A percentile compares a stretch with the other conserved stretches of the same genome.
phyloP scores from a whole-genome alignment of 2,329 filamentous ascomycete genomes.

The Colletotrichum liriopes region DNA sequence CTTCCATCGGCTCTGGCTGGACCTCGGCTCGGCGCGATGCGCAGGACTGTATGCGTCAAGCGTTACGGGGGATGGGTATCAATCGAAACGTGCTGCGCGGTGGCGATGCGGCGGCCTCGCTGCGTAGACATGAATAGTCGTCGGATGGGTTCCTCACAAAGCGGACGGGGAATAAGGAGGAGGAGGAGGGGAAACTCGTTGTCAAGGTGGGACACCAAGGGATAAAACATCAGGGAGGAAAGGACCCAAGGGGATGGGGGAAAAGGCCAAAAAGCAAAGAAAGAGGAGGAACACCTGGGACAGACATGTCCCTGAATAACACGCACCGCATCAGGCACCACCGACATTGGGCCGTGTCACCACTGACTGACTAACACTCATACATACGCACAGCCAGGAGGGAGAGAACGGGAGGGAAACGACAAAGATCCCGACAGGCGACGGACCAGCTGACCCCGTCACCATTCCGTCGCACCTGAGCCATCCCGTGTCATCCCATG shows the following conservation, averaged over 20 bases:
- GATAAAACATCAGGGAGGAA: too few relatives aligned
- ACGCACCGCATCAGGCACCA: background rate
- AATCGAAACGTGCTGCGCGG: background rate
- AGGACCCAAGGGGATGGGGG: too few relatives aligned
- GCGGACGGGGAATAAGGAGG: background rate
- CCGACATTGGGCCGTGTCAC: slow-evolving; percentile 15
- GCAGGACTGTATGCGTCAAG: background rate
- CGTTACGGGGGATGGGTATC: background rate
- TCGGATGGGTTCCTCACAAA: background rate
- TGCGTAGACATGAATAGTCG: background rate
- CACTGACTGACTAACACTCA: background rate
- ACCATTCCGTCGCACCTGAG: slow-evolving; percentile 20
- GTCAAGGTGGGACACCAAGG: background rate
- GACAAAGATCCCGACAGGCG: background rate
- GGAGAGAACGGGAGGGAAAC: background rate
- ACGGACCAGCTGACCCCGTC: slow-evolving; percentile 25
- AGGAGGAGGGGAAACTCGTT: background rate
- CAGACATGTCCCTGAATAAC: background rate
- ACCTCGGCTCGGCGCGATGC: background rate
- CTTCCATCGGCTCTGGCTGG: slow-evolving; percentile 16
- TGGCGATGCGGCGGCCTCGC: background rate
- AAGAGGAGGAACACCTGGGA: background rate
- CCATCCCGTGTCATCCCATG: slow-evolving; percentile 7
- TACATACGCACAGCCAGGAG: background rate
- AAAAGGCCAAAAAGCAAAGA: background rate